A percentile compares a stretch with the other conserved stretches of the same genome.
These are phyloP conservation scores for Eremothecium gossypii DNA, from an alignment of 1,139 yeast species.

Conservation along the genomic window DNA sequence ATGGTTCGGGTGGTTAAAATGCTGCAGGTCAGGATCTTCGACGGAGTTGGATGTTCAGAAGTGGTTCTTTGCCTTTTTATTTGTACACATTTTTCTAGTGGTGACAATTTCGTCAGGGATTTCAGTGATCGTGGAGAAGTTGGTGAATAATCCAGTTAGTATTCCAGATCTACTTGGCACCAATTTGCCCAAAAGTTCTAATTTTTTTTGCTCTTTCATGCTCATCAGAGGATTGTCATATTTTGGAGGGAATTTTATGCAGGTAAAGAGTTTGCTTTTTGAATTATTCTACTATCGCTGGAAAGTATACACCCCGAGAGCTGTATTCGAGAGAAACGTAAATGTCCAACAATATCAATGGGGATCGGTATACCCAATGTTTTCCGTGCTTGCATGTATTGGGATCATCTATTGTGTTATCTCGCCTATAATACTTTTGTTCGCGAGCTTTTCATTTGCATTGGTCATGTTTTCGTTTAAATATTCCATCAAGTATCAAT, in stretches of 20 bases:
- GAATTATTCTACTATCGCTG: constrained; percentile 34
- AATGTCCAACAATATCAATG: constrained; percentile 44
- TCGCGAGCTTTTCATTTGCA: constrained; percentile 49
- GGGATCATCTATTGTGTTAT: constrained; percentile 68
- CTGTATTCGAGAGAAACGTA: constrained; percentile 39
- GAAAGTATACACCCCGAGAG: constrained; percentile 51
- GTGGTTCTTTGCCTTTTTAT: constrained; percentile 64
- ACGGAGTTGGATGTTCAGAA: constrained; percentile 51
- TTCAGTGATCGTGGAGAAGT: constrained; percentile 53
- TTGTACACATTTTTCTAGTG: constrained; percentile 74
- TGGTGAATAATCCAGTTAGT: constrained; percentile 62
- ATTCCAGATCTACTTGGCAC: constrained; percentile 63
- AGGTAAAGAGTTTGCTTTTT: constrained; percentile 41
- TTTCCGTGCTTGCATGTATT: constrained; percentile 67
- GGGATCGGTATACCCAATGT: constrained; percentile 73
- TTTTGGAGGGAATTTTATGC: constrained; percentile 58
- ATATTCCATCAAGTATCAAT: constrained; percentile 52
- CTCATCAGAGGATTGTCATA: constrained; percentile 64
- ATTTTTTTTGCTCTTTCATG: constrained; percentile 68
- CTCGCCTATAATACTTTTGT: constrained; percentile 65
- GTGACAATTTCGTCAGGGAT: constrained; percentile 80
- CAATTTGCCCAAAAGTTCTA: constrained; percentile 73
- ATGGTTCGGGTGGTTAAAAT: constrained; percentile 40
- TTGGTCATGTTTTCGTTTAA: constrained; percentile 58
- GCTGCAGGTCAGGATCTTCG: constrained; percentile 46